Conservation (phyloP, 1,139 yeast species). For the Yamadazyma sp. region DNA sequence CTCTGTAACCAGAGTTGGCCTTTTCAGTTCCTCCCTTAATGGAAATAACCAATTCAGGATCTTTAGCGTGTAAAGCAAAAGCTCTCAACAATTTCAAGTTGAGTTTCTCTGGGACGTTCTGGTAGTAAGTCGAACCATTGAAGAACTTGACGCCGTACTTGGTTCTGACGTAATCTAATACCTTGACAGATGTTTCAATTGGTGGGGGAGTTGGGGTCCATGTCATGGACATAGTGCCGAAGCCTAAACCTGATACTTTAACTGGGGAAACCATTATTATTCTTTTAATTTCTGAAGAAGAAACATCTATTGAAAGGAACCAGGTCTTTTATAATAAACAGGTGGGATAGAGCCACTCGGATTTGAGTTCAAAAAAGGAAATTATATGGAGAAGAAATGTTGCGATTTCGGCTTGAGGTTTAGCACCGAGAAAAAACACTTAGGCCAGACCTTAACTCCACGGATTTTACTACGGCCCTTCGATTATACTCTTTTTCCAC, state of each 20-base stretch:
- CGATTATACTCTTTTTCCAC: too few relatives aligned
- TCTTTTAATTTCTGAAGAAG: neutral
- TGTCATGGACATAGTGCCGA: slow-evolving; percentile 67
- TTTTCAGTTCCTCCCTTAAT: slow-evolving; percentile 58
- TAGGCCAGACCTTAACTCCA: too few relatives aligned
- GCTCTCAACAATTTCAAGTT: slow-evolving; percentile 48
- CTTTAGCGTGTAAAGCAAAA: slow-evolving; percentile 51
- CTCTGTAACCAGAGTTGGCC: slow-evolving; percentile 42
- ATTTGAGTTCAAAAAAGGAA: neutral
- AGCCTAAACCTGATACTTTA: slow-evolving; percentile 32
- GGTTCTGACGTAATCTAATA: slow-evolving; percentile 42
- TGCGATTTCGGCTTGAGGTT: too few relatives aligned
- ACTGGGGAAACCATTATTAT: neutral
- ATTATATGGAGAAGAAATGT: too few relatives aligned
- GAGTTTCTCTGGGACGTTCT: slow-evolving; percentile 46
- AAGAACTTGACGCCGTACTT: slow-evolving; percentile 56
- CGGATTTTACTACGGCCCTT: too few relatives aligned
- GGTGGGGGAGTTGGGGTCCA: slow-evolving; percentile 51
- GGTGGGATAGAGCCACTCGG: too few relatives aligned
- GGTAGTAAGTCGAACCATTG: slow-evolving; percentile 78
- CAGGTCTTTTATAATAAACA: neutral
- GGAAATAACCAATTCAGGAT: slow-evolving; percentile 48
- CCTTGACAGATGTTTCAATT: slow-evolving; percentile 45
- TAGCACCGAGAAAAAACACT: too few relatives aligned
- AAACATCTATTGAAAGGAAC: neutral